Conservation (phyloP, 768 basidiomycete species). For the Auriscalpium orientale region DNA sequence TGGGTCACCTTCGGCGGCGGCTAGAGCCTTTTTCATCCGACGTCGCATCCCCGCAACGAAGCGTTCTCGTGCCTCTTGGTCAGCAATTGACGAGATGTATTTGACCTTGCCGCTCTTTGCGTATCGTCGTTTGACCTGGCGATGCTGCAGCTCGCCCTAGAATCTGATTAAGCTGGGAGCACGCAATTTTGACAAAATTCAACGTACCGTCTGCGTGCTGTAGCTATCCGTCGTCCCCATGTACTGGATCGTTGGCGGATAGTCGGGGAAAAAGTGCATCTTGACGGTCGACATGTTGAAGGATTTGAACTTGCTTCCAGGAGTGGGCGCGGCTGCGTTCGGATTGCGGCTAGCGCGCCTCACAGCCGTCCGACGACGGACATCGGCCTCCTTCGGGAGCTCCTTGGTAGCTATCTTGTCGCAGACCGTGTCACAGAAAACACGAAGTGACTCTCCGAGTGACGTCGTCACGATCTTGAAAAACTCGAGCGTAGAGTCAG, state of each 20-base stretch:
- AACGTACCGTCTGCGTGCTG: background rate
- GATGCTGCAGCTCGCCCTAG: background rate
- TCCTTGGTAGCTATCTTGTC: background rate
- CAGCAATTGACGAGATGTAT: background rate
- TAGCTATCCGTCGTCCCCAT: background rate
- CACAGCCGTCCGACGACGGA: background rate
- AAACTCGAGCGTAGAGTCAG: background rate
- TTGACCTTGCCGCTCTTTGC: constrained; percentile 19
- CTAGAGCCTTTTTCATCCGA: background rate
- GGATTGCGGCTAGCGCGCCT: background rate
- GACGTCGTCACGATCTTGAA: background rate
- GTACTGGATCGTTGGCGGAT: constrained; percentile 15
- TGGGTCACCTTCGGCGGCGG: no score
- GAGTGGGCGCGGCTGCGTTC: no score
- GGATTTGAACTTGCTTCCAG: background rate
- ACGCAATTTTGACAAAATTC: constrained; percentile 6
- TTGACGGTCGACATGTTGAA: background rate
- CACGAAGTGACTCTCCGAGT: background rate
- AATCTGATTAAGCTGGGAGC: background rate
- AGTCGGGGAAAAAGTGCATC: constrained; percentile 2
- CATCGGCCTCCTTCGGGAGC: background rate
- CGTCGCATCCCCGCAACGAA: background rate
- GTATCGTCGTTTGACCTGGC: constrained; percentile 10
- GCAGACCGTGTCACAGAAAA: background rate
- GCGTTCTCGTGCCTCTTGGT: background rate